Conservation (phyloP, 805 yeast genomes). For the Ogataea polymorpha region DNA sequence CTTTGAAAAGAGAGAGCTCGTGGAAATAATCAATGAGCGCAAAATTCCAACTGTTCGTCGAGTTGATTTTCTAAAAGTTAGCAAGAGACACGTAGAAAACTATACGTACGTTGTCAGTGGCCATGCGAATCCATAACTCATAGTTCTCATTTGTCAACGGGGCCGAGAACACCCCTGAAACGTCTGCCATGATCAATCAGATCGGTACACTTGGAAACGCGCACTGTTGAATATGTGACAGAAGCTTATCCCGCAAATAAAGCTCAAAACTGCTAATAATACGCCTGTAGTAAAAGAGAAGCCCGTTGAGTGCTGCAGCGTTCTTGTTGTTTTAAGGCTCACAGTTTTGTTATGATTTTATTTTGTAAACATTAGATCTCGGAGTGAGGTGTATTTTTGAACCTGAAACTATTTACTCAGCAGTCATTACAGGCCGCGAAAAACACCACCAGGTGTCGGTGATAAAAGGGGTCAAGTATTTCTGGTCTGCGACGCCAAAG, state of each 20-base stretch:
- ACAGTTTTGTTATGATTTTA: constrained; percentile 11
- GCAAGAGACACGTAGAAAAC: not conserved
- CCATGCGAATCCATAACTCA: constrained; percentile 80
- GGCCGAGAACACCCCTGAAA: constrained; percentile 18
- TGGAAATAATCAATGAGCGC: constrained; percentile 90
- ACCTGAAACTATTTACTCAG: not conserved
- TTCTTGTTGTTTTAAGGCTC: not conserved
- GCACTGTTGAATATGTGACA: too few relatives aligned
- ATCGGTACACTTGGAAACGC: too few relatives aligned
- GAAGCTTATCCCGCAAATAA: too few relatives aligned
- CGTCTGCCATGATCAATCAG: constrained; percentile 14
- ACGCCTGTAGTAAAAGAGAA: not conserved
- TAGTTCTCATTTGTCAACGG: constrained; percentile 44
- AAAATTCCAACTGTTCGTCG: constrained; percentile 84
- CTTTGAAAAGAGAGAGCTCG: constrained; percentile 70
- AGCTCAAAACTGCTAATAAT: too few relatives aligned
- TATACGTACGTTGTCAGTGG: constrained; percentile 55
- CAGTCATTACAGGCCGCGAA: constrained; percentile 15
- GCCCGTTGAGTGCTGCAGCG: not conserved
- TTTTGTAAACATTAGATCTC: constrained; percentile 6
- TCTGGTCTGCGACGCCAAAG: constrained; percentile 1
- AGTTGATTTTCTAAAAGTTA: constrained; percentile 56
- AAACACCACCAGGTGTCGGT: constrained; percentile 14
- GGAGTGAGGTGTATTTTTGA: constrained; percentile 5
- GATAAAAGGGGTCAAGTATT: constrained; percentile 13